phyloP scores from a whole-genome alignment of 2,329 filamentous ascomycete species.

The Coniochaeta prunicola region DNA sequence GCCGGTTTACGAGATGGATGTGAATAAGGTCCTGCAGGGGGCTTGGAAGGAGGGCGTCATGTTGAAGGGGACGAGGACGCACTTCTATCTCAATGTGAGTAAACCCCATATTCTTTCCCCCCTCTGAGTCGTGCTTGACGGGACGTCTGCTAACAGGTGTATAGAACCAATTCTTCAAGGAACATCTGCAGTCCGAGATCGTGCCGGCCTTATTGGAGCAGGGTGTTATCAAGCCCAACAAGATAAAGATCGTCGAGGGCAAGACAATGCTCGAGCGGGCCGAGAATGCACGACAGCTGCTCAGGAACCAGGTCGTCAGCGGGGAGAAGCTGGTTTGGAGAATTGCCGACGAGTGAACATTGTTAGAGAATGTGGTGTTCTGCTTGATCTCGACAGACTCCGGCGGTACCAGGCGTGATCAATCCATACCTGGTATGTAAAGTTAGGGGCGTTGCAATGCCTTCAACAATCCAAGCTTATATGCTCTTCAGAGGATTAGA shows the following conservation, averaged over 20 bases:
- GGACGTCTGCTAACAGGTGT: background rate
- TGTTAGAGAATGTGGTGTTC: background rate
- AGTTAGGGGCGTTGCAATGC: no score
- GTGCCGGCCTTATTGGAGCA: constrained; percentile 38
- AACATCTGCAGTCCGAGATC: constrained; percentile 47
- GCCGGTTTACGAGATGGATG: constrained; percentile 50
- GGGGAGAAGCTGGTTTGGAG: constrained; percentile 21
- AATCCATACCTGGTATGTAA: no score
- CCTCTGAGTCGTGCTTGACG: no score
- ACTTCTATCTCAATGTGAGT: constrained; percentile 42
- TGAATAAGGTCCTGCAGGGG: constrained; percentile 24
- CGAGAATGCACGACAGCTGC: constrained; percentile 15
- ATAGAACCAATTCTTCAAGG: constrained; percentile 47
- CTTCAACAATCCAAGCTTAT: no score
- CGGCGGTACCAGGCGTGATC: no score
- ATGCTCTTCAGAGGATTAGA: no score
- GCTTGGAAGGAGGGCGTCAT: constrained; percentile 46
- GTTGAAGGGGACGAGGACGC: constrained; percentile 46
- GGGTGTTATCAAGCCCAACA: constrained; percentile 32
- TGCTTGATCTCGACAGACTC: no score
- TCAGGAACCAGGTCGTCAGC: constrained; percentile 15
- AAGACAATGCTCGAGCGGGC: constrained; percentile 30
- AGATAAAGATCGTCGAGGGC: constrained; percentile 33
- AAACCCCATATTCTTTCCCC: background rate
- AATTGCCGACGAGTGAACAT: constrained; percentile 13